Evolutionary conservation across 352 stramenopile genomes (phyloP).

Genomic region (Pythium biforme): DNA sequence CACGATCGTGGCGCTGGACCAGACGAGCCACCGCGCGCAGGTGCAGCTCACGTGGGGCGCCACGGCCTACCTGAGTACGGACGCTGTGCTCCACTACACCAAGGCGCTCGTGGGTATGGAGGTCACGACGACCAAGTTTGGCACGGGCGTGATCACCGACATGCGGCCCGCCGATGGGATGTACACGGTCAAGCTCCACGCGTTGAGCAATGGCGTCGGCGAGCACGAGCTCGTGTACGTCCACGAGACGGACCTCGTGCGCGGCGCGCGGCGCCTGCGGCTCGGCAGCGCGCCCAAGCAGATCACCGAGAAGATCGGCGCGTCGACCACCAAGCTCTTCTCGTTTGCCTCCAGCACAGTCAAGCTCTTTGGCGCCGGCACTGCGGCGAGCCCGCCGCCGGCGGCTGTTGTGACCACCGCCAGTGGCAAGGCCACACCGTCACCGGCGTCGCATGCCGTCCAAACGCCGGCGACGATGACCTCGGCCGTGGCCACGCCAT

Average conservation of each 20-base stretch:
- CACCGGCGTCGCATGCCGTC: conserved; percentile 2
- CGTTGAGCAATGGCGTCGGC: conserved; percentile 22
- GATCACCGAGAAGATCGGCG: conserved; percentile 40
- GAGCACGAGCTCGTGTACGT: conserved; percentile 73
- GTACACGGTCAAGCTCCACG: conserved; percentile 70
- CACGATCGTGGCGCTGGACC: conserved; percentile 55
- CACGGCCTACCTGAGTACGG: conserved; percentile 50
- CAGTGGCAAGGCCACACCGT: neutral
- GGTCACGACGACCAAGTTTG: conserved; percentile 69
- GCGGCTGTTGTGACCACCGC: neutral
- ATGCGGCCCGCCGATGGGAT: conserved; percentile 65
- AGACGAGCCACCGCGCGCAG: conserved; percentile 45
- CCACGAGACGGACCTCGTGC: conserved; percentile 64
- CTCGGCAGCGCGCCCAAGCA: conserved; percentile 54
- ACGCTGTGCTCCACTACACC: conserved; percentile 65
- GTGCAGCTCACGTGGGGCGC: conserved; percentile 69
- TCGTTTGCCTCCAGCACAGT: conserved; percentile 24
- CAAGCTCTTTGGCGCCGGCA: conserved; percentile 21
- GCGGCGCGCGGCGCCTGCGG: conserved; percentile 28
- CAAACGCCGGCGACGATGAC: neutral
- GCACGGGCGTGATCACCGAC: conserved; percentile 55
- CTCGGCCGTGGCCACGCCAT: conserved; percentile 1
- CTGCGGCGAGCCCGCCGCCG: neutral
- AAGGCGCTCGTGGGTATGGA: conserved; percentile 76
- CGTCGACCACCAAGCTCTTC: conserved; percentile 27